Conservation (phyloP, 2,329 filamentous ascomycete species). For the Pyrenochaeta sp. region DNA sequence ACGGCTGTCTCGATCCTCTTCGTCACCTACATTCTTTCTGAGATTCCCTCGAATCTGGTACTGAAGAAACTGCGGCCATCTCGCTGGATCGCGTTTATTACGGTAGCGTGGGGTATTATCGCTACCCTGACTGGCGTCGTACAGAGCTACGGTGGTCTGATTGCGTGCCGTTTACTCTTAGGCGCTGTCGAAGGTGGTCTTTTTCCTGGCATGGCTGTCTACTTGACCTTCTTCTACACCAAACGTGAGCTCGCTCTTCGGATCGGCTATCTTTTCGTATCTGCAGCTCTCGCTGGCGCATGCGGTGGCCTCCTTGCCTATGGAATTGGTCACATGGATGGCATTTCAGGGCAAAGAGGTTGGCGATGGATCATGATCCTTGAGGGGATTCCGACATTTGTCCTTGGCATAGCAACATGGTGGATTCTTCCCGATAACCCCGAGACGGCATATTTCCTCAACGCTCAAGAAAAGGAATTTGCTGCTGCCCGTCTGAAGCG, state of each 20-base stretch:
- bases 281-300: constrained; percentile 74
- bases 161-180: constrained; percentile 74
- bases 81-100: constrained; percentile 67
- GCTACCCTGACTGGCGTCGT: constrained; percentile 75
- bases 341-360: constrained; percentile 67
- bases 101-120: constrained; percentile 64
- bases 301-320: constrained; percentile 77
- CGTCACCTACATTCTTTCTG: constrained; percentile 56
- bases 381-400: constrained; percentile 64
- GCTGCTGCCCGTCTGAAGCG: constrained; percentile 60
- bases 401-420: constrained; percentile 65
- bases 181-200: constrained; percentile 75
- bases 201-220: constrained; percentile 73
- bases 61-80: constrained; percentile 56
- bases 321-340: constrained; percentile 77
- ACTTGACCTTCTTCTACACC: constrained; percentile 80
- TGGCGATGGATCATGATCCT: constrained; percentile 78
- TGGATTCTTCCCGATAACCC: constrained; percentile 72
- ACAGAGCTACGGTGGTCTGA: constrained; percentile 68
- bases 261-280: constrained; percentile 77
- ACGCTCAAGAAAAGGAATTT: constrained; percentile 66
- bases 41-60: constrained; percentile 58
- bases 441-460: constrained; percentile 69
- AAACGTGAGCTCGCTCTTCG: constrained; percentile 76
- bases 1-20: constrained; percentile 56